Conservation (phyloP, 768 basidiomycete species). For the Auricularia sp. region DNA sequence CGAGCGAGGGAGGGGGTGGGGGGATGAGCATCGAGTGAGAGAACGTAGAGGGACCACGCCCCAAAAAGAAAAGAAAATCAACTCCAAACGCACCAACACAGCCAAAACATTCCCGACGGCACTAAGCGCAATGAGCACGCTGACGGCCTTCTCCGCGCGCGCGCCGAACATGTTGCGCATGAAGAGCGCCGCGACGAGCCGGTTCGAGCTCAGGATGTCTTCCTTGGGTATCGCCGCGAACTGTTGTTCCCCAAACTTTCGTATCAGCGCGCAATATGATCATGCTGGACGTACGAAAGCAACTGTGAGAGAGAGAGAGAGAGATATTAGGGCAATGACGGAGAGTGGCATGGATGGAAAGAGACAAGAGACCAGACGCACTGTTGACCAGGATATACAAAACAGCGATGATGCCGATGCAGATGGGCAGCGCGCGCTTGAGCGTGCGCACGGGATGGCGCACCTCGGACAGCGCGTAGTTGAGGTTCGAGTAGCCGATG, state of each 20-base stretch:
- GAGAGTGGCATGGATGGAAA: not conserved
- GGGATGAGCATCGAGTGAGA: too few species aligned
- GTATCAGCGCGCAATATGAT: too few species aligned
- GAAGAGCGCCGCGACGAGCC: conserved; percentile 50
- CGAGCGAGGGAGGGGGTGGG: too few species aligned
- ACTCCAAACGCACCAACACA: not conserved
- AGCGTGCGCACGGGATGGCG: conserved; percentile 50
- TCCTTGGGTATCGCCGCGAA: conserved; percentile 41
- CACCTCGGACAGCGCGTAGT: conserved; percentile 53
- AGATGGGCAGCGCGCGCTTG: conserved; percentile 51
- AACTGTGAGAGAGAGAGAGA: conserved; percentile 15
- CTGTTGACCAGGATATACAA: conserved; percentile 46
- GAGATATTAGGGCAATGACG: too few species aligned
- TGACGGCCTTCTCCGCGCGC: conserved; percentile 37
- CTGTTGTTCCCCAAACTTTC: too few species aligned
- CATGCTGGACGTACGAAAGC: conserved; percentile 26
- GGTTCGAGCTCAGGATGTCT: conserved; percentile 38
- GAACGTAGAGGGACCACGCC: too few species aligned
- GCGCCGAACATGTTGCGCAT: conserved; percentile 46
- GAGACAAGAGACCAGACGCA: not conserved
- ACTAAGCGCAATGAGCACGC: conserved; percentile 46
- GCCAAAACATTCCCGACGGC: conserved; percentile 23
- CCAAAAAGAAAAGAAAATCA: too few species aligned
- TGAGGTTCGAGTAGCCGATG: conserved; percentile 45
- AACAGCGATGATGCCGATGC: conserved; percentile 40